These are phyloP conservation scores for Trametes meyenii DNA, from an alignment of 768 basidiomycete species.

Conservation along the genomic window DNA sequence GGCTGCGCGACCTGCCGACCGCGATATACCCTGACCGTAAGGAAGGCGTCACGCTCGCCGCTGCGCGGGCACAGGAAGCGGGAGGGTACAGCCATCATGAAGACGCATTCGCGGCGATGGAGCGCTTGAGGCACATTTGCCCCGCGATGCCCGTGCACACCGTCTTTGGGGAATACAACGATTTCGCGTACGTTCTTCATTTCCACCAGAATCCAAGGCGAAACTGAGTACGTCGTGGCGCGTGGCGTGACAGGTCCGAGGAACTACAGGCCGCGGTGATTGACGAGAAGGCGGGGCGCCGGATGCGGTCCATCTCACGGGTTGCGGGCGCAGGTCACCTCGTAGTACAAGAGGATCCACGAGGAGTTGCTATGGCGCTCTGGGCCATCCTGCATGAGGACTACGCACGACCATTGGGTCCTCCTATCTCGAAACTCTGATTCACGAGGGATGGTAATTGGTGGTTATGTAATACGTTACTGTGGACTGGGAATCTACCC, in stretches of 20 bases:
- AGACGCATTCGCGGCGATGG: slow-evolving; percentile 14
- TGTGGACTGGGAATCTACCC: too few species aligned
- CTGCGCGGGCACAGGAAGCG: slow-evolving; percentile 25
- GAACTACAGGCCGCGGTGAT: too few species aligned
- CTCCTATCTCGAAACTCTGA: too few species aligned
- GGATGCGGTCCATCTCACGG: neutral
- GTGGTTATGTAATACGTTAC: too few species aligned
- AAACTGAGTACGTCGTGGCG: too few species aligned
- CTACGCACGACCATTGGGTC: neutral
- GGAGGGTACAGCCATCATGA: slow-evolving; percentile 25
- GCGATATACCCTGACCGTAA: slow-evolving; percentile 25
- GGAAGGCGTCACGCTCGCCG: slow-evolving; percentile 30
- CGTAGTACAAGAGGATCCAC: slow-evolving; percentile 1
- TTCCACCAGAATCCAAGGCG: too few species aligned
- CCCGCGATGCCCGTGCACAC: slow-evolving; percentile 22
- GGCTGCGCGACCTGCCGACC: slow-evolving; percentile 26
- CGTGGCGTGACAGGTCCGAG: too few species aligned
- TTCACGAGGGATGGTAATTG: too few species aligned
- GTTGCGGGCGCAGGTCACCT: slow-evolving; percentile 4
- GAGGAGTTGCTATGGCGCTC: neutral
- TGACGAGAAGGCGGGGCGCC: too few species aligned
- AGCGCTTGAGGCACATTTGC: slow-evolving; percentile 16
- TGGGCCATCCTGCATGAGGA: neutral
- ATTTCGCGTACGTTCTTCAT: slow-evolving; percentile 2
- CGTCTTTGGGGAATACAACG: slow-evolving; percentile 20